Evolutionary conservation across 257 asterid genomes (phyloP), one percentile per base, ranked within the genome.

Genomic region (Jacaranda copaia): DNA sequence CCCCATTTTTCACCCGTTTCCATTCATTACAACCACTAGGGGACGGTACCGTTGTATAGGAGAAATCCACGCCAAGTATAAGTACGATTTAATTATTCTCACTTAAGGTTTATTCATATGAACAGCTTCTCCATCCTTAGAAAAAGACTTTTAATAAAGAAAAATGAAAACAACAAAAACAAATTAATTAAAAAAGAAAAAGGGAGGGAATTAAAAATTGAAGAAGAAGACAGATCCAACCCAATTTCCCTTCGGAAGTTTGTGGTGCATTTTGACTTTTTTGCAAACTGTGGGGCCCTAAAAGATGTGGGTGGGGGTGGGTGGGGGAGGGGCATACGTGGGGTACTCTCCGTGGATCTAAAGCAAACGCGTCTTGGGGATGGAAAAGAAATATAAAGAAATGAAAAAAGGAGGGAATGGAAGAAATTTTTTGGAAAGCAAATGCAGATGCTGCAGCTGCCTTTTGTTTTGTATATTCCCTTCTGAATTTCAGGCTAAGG

Each of bases 311-410:
- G 66, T 66, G 59, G 49, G 64, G 5, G 39, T 53, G 5, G 77
- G 39, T 1, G 32, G 32, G 32, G 32, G 32, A 2, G 32, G 78
- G 2, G 19, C 38, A n/a, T 79, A 53, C 73, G 82, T 79, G 58
- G 60, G 65, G 42, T 77, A 73, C 78, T 75, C 77, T 74, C 81
- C 82, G 80, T 80, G 84, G 75, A 77, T 58, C 56, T 72, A 77
- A 80, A 77, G 86, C 86, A 80, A 79, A 64, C 78, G 81, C 81
- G 75, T 73, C 9, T 59, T 6, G 5, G 36, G 40, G 75, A 49
- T 15, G 32, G 5, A 16, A 39, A 69, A 65, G 5, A 53, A 55
- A 25, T 19, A 52, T 5, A 16, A 32, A 3, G 4, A 18, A 67
- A 32, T 10, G 0, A 32, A 2, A 2, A 38, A 39, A 68, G 16